phyloP scores from a whole-genome alignment of 1,284 basidiomycete genomes.

The Austropuccinia psidii region DNA sequence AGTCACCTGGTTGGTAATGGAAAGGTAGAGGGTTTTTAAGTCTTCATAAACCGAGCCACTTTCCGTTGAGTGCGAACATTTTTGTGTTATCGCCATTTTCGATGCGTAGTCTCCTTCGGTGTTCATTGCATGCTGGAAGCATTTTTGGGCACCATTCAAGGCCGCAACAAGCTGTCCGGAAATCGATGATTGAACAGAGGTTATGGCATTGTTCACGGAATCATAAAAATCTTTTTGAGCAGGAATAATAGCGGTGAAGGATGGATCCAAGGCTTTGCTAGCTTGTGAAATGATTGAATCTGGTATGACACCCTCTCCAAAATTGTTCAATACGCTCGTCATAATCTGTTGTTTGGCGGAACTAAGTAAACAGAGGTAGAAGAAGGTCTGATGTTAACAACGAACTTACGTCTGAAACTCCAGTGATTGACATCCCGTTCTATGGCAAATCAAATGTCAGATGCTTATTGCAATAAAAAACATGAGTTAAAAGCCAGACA shows the following conservation, averaged over 20 bases:
- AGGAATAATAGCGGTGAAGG: constrained; percentile 29
- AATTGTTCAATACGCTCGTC: constrained; percentile 26
- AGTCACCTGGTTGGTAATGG: constrained; percentile 30
- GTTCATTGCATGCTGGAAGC: constrained; percentile 22
- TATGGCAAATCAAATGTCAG: background rate
- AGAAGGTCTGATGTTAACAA: background rate
- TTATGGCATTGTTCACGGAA: constrained; percentile 32
- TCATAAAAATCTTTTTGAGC: constrained; percentile 30
- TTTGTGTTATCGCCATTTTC: constrained; percentile 21
- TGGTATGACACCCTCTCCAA: constrained; percentile 26
- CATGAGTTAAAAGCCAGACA: background rate
- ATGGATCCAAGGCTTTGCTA: constrained; percentile 27
- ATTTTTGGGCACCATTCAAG: constrained; percentile 31
- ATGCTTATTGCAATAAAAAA: background rate
- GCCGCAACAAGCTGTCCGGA: constrained; percentile 21
- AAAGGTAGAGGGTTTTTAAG: constrained; percentile 30
- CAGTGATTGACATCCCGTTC: constrained; percentile 35
- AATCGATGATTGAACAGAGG: constrained; percentile 23
- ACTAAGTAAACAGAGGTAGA: background rate
- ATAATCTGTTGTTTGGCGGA: constrained; percentile 7
- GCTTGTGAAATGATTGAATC: background rate
- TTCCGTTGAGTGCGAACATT: background rate
- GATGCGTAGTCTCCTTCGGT: background rate
- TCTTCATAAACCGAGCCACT: constrained; percentile 28
- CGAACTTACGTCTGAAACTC: constrained; percentile 6